Conservation (phyloP, 2,329 filamentous ascomycete genomes). For the Didymella pomorum region DNA sequence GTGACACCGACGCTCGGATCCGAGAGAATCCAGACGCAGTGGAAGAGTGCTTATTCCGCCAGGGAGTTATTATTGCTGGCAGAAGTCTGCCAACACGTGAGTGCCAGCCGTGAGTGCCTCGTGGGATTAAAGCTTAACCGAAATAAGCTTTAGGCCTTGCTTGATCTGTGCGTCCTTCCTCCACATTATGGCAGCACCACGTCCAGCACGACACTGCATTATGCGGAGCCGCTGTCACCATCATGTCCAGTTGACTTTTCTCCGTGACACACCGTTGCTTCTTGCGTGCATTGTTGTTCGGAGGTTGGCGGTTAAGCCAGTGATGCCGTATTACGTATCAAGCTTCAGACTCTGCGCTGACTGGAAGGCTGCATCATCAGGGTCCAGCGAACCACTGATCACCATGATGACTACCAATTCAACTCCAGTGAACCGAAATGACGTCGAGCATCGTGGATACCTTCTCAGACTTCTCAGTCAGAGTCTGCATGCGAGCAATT, state of each 20-base stretch:
- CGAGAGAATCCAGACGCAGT: no score
- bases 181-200: no score
- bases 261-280: no score
- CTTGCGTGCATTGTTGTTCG: background rate
- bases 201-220: no score
- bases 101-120: background rate
- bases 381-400: constrained; percentile 16
- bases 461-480: background rate
- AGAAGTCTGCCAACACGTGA: background rate
- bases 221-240: no score
- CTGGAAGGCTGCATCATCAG: constrained; percentile 13
- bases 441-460: constrained; percentile 7
- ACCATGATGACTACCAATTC: constrained; percentile 2
- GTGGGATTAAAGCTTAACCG: constrained; percentile 6
- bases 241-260: background rate
- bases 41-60: no score
- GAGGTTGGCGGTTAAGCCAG: constrained; percentile 4
- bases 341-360: constrained; percentile 3
- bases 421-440: background rate
- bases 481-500: background rate
- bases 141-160: background rate
- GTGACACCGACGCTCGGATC: no score
- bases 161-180: background rate
- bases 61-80: no score
- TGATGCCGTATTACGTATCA: constrained; percentile 22